Percentiles rank a stretch among this genome's conserved stretches.
phyloP scores from a whole-genome alignment of 352 stramenopile genomes.

The Globisporangium paddicum region DNA sequence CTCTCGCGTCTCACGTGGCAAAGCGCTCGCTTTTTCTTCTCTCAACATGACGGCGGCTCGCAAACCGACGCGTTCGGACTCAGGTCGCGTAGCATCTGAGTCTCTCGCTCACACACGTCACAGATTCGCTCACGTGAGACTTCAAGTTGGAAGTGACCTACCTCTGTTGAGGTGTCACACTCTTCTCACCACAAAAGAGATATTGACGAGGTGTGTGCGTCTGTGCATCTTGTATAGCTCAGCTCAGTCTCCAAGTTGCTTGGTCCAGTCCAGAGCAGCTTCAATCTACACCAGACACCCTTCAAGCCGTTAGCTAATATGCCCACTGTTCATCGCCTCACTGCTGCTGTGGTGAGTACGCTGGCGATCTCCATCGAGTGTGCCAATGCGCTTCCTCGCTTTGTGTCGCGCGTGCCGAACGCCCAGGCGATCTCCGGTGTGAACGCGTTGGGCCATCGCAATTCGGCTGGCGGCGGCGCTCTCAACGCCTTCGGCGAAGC shows the following conservation, averaged over 20 bases:
- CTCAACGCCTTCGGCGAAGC: slow-evolving; percentile 60
- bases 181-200: too few relatives aligned
- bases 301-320: neutral
- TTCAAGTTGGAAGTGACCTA: neutral
- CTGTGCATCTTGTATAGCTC: neutral
- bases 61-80: neutral
- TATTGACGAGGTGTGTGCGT: neutral
- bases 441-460: slow-evolving; percentile 49
- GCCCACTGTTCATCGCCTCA: neutral
- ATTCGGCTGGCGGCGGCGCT: slow-evolving; percentile 35
- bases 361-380: neutral
- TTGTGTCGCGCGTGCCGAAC: slow-evolving; percentile 62
- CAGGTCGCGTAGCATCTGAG: neutral
- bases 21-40: neutral
- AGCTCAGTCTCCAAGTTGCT: neutral
- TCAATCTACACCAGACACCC: neutral
- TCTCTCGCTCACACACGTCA: slow-evolving; percentile 5
- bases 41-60: neutral
- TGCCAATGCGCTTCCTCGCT: slow-evolving; percentile 28
- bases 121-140: neutral
- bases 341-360: neutral
- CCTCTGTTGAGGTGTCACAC: too few relatives aligned
- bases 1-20: neutral
- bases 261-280: neutral
- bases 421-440: slow-evolving; percentile 39